Base-by-base conservation (phyloP, 106 monocot genomes). In the Ottelia alismoides region DNA sequence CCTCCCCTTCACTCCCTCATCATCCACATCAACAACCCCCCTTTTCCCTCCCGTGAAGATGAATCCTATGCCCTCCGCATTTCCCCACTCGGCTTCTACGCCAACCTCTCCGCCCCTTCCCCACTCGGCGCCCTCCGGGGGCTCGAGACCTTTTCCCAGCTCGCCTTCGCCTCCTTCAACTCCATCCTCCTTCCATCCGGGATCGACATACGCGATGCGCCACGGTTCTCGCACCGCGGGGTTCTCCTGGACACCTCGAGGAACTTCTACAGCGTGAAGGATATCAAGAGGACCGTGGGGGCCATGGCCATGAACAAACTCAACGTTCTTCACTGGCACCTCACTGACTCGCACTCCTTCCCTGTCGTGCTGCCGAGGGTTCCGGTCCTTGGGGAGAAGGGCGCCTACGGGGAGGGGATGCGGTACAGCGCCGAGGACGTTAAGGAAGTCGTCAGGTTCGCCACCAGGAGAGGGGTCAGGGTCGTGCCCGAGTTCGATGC, bases 301-400 rank as follows among this genome's bases (percentile, higher is more conserved):
- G 84, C 93, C 0, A 94, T 94, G 88, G 73, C 55, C n/a, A 35
- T 40, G n/a, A 88, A 94, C 65, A 94, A 94, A 73, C 60, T 94
- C 22, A 94, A 94, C 43, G 88, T 88, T 26, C 81, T 94, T 53
- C 93, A 94, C 45, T 88, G 93, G 93, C 93, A 94, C 61, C 53
- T 88, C 51, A 75, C 84, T 0, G 93, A 94, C 48, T 78, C 93
- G 1, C 93, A 94, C 20, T 84, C 88, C 1, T 94, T 94, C 56
- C 88, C 93, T 1, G 56, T 94, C 31, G 32, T 72, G 12, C 73
- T 94, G 17, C 84, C 80, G 0, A 76, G 84, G 18, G 93, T 60
- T 64, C 84, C 84, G 52, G 70, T 70, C 28, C 70, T 94, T 23
- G 88, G 84, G 16, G 30, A 26, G 25, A 65, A 60, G 31, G 93